phyloP scores from a whole-genome alignment of 2,329 filamentous ascomycete genomes.

The Paraphaeosphaeria minitans region DNA sequence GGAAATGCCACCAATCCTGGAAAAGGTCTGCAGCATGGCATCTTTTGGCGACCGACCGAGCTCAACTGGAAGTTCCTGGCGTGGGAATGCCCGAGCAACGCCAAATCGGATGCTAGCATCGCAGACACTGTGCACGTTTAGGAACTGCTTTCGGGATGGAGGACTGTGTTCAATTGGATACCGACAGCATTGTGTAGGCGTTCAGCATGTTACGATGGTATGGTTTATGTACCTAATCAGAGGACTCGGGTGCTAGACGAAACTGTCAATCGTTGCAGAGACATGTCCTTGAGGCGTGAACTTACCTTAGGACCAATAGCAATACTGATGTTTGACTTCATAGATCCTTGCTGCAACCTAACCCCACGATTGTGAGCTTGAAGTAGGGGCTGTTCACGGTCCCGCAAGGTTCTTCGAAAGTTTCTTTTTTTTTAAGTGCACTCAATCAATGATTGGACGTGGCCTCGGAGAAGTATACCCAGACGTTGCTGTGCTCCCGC shows the following conservation, averaged over 20 bases:
- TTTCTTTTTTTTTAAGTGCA: too few relatives aligned
- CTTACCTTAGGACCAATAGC: background rate
- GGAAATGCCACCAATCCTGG: slow-evolving; percentile 19
- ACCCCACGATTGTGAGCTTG: background rate
- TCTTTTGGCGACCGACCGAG: slow-evolving; percentile 71
- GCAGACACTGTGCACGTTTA: slow-evolving; percentile 41
- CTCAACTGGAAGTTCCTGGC: slow-evolving; percentile 85
- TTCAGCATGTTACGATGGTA: background rate
- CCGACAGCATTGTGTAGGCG: slow-evolving; percentile 10
- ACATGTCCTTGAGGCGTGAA: background rate
- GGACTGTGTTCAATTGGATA: slow-evolving; percentile 13
- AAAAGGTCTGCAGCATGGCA: slow-evolving; percentile 58
- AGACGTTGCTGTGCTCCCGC: background rate
- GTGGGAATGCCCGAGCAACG: slow-evolving; percentile 68
- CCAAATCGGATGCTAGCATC: slow-evolving; percentile 18
- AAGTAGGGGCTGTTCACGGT: background rate
- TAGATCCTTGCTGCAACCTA: background rate
- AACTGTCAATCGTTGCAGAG: background rate
- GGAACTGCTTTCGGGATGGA: slow-evolving; percentile 2
- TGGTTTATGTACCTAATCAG: background rate
- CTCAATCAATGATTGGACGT: too few relatives aligned
- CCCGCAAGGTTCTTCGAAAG: too few relatives aligned
- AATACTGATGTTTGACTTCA: background rate
- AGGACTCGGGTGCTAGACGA: background rate
- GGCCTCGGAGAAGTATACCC: too few relatives aligned